Evolutionary conservation across 305 asterid species (phyloP).

Genomic region (Petunia hybrid): DNA sequence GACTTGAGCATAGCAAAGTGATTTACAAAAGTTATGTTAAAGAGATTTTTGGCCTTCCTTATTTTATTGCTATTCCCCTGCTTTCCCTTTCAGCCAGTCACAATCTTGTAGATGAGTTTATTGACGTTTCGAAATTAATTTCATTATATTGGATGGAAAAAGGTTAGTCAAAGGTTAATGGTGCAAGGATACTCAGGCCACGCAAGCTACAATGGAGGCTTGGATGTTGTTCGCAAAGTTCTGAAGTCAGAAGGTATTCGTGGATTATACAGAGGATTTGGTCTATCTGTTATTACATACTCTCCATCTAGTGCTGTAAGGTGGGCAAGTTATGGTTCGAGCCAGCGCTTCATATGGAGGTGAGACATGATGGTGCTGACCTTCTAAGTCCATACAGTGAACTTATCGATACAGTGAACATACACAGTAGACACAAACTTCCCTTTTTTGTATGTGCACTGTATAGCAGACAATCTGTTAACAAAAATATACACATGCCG

Average conservation of each 20-base stretch:
- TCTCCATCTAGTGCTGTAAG: conserved; percentile 97
- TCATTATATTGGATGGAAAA: conserved; percentile 37
- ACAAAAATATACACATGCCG: no score
- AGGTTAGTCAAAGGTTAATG: conserved; percentile 97
- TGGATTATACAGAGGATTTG: conserved; percentile 89
- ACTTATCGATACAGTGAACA: no score
- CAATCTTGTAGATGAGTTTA: no score
- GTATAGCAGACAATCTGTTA: no score
- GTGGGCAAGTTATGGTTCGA: conserved; percentile 99
- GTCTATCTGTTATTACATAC: conserved; percentile 86
- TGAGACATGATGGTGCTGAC: conserved; percentile 35
- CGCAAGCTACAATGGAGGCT: conserved; percentile 80
- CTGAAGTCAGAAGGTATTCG: conserved; percentile 84
- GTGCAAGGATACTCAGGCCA: conserved; percentile 99
- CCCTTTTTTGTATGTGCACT: no score
- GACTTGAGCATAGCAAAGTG: no score
- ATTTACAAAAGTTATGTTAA: no score
- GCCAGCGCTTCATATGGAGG: conserved; percentile 94
- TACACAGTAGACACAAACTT: no score
- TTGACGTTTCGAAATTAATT: neutral
- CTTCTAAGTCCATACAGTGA: no score
- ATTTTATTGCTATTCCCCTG: no score
- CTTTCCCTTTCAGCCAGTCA: no score
- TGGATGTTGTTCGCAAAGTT: conserved; percentile 87
- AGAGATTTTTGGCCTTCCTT: no score